These are phyloP conservation scores for Sarocladiaceae sp. DNA, from an alignment of 2,329 filamentous ascomycete genomes.

Conservation along the genomic window DNA sequence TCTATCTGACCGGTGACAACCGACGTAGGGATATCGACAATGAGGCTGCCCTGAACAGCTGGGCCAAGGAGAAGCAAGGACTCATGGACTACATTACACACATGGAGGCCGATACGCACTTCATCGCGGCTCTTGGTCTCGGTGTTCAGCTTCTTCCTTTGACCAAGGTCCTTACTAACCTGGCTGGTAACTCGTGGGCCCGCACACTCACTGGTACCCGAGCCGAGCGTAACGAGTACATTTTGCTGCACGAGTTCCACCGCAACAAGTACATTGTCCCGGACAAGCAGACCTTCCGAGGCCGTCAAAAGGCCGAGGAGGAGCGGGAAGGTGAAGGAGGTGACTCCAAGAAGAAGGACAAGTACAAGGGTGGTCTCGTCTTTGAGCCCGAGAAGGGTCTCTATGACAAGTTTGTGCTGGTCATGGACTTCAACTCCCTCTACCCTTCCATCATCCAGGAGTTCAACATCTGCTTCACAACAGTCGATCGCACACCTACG, in stretches of 20 bases:
- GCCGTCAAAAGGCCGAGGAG: slow-evolving; percentile 65
- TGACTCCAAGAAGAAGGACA: slow-evolving; percentile 94
- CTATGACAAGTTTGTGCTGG: slow-evolving; percentile 95
- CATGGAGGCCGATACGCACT: slow-evolving; percentile 92
- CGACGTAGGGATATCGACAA: slow-evolving; percentile 80
- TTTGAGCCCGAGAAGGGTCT: slow-evolving; percentile 97
- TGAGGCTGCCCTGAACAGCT: slow-evolving; percentile 78
- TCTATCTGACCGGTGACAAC: slow-evolving; percentile 72
- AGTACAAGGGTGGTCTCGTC: slow-evolving; percentile 96
- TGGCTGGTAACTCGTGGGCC: slow-evolving; percentile 97
- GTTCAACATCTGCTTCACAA: slow-evolving; percentile 99
- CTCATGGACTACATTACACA: slow-evolving; percentile 91
- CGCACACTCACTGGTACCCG: slow-evolving; percentile 91
- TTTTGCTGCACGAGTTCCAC: slow-evolving; percentile 94
- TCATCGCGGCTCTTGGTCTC: slow-evolving; percentile 83
- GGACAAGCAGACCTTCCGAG: slow-evolving; percentile 81
- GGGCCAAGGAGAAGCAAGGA: slow-evolving; percentile 71
- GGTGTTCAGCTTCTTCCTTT: slow-evolving; percentile 87
- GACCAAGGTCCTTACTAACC: slow-evolving; percentile 90
- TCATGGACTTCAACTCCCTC: slow-evolving; percentile 99
- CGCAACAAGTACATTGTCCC: slow-evolving; percentile 97
- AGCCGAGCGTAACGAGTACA: slow-evolving; percentile 97
- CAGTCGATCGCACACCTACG: slow-evolving; percentile 70
- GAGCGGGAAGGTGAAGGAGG: slow-evolving; percentile 63
- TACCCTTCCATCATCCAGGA: slow-evolving; percentile 99